Evolutionary conservation across 1,284 basidiomycete species (phyloP).

Genomic region (Pholiota adiposa): DNA sequence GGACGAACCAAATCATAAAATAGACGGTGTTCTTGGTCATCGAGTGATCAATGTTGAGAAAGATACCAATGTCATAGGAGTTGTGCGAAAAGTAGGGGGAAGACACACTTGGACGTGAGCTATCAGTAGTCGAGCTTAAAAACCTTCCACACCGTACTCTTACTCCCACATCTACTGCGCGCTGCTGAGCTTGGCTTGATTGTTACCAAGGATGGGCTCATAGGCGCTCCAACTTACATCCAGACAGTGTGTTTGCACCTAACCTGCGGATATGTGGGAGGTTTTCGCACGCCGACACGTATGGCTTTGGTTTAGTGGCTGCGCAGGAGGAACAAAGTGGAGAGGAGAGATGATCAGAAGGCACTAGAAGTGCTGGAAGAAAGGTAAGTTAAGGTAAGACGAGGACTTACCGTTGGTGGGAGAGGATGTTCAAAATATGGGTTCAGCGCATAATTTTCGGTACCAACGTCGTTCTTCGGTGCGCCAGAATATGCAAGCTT

Average conservation of each 20-base stretch:
- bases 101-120: background rate
- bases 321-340: background rate
- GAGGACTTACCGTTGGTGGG: background rate
- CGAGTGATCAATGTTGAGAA: too few relatives aligned
- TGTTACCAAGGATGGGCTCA: background rate
- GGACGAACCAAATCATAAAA: too few relatives aligned
- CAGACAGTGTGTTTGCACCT: background rate
- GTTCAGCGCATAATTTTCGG: background rate
- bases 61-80: too few relatives aligned
- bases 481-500: background rate
- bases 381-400: background rate
- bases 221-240: background rate
- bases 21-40: too few relatives aligned
- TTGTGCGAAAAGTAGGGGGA: background rate
- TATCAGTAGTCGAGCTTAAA: background rate
- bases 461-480: background rate
- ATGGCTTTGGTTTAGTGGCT: background rate
- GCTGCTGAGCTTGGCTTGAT: background rate
- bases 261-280: background rate
- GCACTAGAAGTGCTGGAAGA: background rate
- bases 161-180: slow-evolving; percentile 4
- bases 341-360: background rate
- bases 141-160: background rate
- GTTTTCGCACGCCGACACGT: background rate
- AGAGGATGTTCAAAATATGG: background rate